Base-by-base conservation (phyloP, 1,284 basidiomycete genomes). In the Omphalotus olearius region DNA sequence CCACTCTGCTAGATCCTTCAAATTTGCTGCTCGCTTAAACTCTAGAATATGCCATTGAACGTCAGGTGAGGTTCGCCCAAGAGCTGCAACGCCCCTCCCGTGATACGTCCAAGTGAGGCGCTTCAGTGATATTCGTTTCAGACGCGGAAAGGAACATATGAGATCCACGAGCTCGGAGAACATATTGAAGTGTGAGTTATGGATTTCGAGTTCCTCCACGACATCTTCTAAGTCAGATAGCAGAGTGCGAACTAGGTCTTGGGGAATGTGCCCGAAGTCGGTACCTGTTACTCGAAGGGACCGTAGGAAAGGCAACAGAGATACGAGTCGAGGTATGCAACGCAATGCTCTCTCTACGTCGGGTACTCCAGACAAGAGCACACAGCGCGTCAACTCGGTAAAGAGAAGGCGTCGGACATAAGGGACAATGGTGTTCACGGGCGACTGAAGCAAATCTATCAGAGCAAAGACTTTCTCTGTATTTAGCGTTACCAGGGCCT, bases 21-120 rank as follows among this genome's bases (percentile, higher is more conserved):
- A 35, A 14, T 49, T 41, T 10, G 35, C 28, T 0, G 25, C 47
- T 10, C 28, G 23, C 10, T 23, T 42, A 7, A 49, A 14, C 38
- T 49, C 47, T 4, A 49, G 39, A 14, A 49, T 20, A 33, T 49
- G 38, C 47, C 47, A 49, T 33, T 49, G 39, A 7, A 49, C 47
- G 14, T 17, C 14, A 13, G 47, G 33, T 10, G 47, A 20, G 13
- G 40, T 38, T 10, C 47, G 47, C 10, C 47, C 38, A 5, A 49
- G 14, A 6, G 17, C 17, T 17, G 39, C 17, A 11, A 42, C 20
- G 14, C 38, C 30, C 9, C 47, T 37, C 9, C 47, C 38, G n/a
- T 16, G 30, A 16, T 49, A 40, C 9, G 47, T 41, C 47, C 47
- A 49, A 2, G 47, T 41, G 17, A 49, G 39, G 17, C 26, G 25